Evolutionary conservation across 352 stramenopile genomes (phyloP), one percentile per base, ranked within the genome.

Genomic region (Pythium aphanidermatum): DNA sequence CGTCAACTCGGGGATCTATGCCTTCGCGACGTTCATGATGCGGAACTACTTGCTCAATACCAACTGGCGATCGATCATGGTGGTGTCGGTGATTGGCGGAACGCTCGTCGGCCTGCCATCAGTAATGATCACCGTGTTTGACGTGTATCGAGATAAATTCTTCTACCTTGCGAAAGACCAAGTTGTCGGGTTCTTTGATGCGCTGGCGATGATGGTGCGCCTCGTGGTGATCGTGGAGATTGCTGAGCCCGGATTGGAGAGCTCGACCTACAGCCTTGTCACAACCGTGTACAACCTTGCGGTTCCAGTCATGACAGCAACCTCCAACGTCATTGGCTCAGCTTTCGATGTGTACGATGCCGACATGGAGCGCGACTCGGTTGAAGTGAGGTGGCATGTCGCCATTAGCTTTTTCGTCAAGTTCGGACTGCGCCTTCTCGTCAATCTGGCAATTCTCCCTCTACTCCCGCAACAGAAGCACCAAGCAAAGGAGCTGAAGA

Each of bases 151-250:
- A 0, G 74, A 73, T 45, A 72, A 86, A 27, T 80, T 69, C 51
- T 74, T 90, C 36, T 87, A 82, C 45, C 58, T 85, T 3, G 41
- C 65, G 2, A 68, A 70, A 29, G 67, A 68, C 13, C 54, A 78
- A 26, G 27, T 74, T 23, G 63, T 86, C 16, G 59, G 53, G 10
- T 83, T 92, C 54, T 69, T 75, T 6, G 67, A 86, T 40, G 79
- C 70, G 6, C 58, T 92, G 33, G 66, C 63, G 0, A 83, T 87
- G 63, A 84, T 92, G 45, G 63, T 90, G n/a, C 60, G 70, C 8
- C 81, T 83, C 42, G 65, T 85, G n/a, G 73, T 85, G 24, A 80
- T 83, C 13, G 69, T 92, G 20, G 70, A 92, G 47, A 84, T 92
- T 38, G 71, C 75, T 3, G 78, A 90, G 40, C 61, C 74, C 5